Percentiles rank a stretch among this genome's conserved stretches.
Evolutionary conservation across 805 yeast genomes (phyloP).

Genomic region (Vanderwaltozyma verrucispora): DNA sequence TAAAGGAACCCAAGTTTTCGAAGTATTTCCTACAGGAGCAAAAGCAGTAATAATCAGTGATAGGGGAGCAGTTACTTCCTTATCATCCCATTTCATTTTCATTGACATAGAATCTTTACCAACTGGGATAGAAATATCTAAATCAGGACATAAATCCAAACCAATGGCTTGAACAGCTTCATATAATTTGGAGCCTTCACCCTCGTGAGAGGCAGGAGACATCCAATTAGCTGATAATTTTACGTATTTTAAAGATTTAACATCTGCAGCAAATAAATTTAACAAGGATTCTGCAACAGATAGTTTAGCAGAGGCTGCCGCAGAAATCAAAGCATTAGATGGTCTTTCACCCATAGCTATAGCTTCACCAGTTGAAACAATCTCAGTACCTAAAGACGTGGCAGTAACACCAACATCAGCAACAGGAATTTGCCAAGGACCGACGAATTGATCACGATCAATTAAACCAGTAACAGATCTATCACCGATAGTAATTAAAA

Average conservation of each 20-base stretch:
- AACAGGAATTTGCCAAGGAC: conserved; percentile 99
- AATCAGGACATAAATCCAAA: conserved; percentile 83
- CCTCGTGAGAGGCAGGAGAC: conserved; percentile 91
- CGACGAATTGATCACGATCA: conserved; percentile 97
- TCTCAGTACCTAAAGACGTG: conserved; percentile 69
- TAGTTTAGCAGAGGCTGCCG: conserved; percentile 89
- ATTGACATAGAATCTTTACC: conserved; percentile 99
- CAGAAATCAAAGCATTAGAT: conserved; percentile 72
- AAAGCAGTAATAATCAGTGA: conserved; percentile 87
- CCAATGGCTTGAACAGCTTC: conserved; percentile 98
- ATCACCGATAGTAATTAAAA: conserved; percentile 96
- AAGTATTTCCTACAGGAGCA: conserved; percentile 74
- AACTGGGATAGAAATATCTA: conserved; percentile 89
- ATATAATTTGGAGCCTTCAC: conserved; percentile 90
- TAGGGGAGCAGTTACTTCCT: conserved; percentile 92
- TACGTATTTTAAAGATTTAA: conserved; percentile 60
- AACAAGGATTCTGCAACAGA: conserved; percentile 90
- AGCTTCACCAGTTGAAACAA: conserved; percentile 85
- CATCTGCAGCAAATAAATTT: conserved; percentile 83
- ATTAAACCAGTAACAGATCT: conserved; percentile 94
- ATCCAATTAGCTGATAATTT: conserved; percentile 98
- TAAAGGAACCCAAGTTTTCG: conserved; percentile 93
- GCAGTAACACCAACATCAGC: conserved; percentile 97
- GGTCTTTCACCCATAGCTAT: conserved; percentile 98
- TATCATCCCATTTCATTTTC: conserved; percentile 95